These are phyloP conservation scores for Trametes sanguinea DNA, from an alignment of 768 basidiomycete genomes.

Conservation along the genomic window DNA sequence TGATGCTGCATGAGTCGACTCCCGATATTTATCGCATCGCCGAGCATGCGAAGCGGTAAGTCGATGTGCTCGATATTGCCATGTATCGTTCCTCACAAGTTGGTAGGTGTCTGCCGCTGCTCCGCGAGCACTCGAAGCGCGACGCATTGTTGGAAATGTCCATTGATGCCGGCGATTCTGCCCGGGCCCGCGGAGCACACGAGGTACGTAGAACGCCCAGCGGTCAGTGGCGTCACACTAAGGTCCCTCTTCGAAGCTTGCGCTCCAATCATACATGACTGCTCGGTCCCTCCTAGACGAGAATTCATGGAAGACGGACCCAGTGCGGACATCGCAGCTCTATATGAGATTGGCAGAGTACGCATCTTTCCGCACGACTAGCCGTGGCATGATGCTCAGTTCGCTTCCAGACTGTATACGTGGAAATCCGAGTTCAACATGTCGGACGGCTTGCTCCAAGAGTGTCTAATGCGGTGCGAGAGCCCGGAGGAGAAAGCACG, in stretches of 20 bases:
- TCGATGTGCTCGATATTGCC: background rate
- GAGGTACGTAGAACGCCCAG: slow-evolving; percentile 47
- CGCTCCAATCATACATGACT: slow-evolving; percentile 61
- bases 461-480: slow-evolving; percentile 52
- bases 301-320: slow-evolving; percentile 55
- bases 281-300: slow-evolving; percentile 56
- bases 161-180: slow-evolving; percentile 69
- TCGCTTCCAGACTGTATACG: slow-evolving; percentile 49
- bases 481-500: slow-evolving; percentile 57
- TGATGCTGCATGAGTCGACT: slow-evolving; percentile 65
- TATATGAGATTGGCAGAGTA: slow-evolving; percentile 63
- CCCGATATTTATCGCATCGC: slow-evolving; percentile 69
- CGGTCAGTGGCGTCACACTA: background rate
- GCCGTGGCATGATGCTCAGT: background rate
- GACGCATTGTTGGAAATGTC: slow-evolving; percentile 62
- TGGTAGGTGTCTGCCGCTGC: slow-evolving; percentile 58
- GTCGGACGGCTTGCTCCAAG: slow-evolving; percentile 54
- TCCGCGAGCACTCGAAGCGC: slow-evolving; percentile 61
- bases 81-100: background rate
- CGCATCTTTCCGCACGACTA: slow-evolving; percentile 30
- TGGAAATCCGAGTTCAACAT: slow-evolving; percentile 64
- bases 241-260: slow-evolving; percentile 43
- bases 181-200: slow-evolving; percentile 72
- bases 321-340: slow-evolving; percentile 51
- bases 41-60: slow-evolving; percentile 65